These are phyloP conservation scores for Ocimum tenuiflorum DNA, from an alignment of 257 asterid species.

Conservation along the genomic window DNA sequence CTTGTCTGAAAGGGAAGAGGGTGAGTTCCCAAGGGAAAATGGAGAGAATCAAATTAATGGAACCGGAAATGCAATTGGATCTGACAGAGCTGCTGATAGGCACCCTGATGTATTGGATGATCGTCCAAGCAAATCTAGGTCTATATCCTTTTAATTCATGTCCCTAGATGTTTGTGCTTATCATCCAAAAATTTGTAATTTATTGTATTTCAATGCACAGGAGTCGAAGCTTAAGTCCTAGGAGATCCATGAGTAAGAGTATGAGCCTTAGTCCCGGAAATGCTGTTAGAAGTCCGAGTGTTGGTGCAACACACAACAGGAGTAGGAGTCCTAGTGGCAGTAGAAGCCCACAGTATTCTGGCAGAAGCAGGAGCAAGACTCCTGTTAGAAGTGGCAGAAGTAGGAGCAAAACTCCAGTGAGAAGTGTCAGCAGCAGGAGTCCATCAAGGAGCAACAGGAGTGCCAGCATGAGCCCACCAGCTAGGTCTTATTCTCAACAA, in stretches of 20 bases:
- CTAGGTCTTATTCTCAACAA: slow-evolving; percentile 33
- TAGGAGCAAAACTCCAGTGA: slow-evolving; percentile 34
- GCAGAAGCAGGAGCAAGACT: slow-evolving; percentile 29
- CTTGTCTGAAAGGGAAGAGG: slow-evolving; percentile 63
- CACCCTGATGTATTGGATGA: slow-evolving; percentile 72
- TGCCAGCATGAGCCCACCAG: slow-evolving; percentile 51
- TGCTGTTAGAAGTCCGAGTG: slow-evolving; percentile 46
- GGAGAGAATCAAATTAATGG: slow-evolving; percentile 74
- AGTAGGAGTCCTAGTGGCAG: slow-evolving; percentile 58
- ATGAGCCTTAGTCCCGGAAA: slow-evolving; percentile 90
- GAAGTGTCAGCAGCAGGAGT: slow-evolving; percentile 36
- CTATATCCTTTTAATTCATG: slow-evolving; percentile 13
- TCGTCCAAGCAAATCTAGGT: slow-evolving; percentile 82
- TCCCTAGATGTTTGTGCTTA: slow-evolving; percentile 25
- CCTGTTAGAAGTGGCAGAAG: slow-evolving; percentile 27
- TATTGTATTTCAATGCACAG: slow-evolving; percentile 41
- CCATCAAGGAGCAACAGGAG: slow-evolving; percentile 45
- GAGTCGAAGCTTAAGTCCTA: slow-evolving; percentile 72
- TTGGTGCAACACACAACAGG: slow-evolving; percentile 34
- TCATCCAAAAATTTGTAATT: slow-evolving; percentile 23
- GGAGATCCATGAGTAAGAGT: slow-evolving; percentile 61
- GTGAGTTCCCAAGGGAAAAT: slow-evolving; percentile 76
- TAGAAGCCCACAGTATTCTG: slow-evolving; percentile 42
- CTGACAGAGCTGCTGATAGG: slow-evolving; percentile 48
- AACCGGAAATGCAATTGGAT: slow-evolving; percentile 36